A percentile compares a stretch with the other conserved stretches of the same genome.
These are phyloP conservation scores for Suillus paluster DNA, from an alignment of 768 basidiomycete genomes.

Conservation along the genomic window DNA sequence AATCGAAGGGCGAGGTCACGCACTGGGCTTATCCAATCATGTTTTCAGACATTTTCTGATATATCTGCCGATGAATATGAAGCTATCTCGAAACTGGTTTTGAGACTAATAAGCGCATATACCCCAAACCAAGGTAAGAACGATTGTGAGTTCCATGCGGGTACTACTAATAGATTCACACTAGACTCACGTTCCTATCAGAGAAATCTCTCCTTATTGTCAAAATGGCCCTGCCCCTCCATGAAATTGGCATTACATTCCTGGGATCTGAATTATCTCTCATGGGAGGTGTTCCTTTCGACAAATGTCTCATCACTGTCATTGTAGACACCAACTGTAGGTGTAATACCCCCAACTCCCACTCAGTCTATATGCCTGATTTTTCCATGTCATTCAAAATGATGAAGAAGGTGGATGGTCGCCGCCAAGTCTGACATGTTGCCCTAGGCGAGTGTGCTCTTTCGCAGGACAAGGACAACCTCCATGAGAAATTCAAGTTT, in stretches of 20 bases:
- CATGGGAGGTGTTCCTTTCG: not conserved
- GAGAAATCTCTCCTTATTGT: not conserved
- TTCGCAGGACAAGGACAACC: not conserved
- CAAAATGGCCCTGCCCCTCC: not conserved
- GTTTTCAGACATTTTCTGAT: not conserved
- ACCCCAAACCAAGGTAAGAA: not conserved
- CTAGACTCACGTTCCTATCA: not conserved
- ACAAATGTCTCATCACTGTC: not conserved
- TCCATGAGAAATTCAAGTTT: not conserved
- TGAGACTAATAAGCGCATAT: not conserved
- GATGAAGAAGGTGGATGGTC: not conserved
- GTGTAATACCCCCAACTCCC: not conserved
- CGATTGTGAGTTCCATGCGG: not conserved
- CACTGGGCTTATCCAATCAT: not conserved
- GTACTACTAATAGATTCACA: not conserved
- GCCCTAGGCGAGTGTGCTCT: not conserved
- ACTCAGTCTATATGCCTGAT: not conserved
- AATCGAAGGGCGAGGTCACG: not conserved
- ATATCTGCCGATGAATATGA: not conserved
- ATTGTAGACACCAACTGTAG: not conserved
- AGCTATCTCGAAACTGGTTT: not conserved
- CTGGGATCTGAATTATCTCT: not conserved
- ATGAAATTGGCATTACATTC: not conserved
- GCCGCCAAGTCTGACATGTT: not conserved
- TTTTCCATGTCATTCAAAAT: not conserved